These are phyloP conservation scores for Globisporangium perplexum DNA, from an alignment of 352 stramenopile genomes.

Conservation along the genomic window DNA sequence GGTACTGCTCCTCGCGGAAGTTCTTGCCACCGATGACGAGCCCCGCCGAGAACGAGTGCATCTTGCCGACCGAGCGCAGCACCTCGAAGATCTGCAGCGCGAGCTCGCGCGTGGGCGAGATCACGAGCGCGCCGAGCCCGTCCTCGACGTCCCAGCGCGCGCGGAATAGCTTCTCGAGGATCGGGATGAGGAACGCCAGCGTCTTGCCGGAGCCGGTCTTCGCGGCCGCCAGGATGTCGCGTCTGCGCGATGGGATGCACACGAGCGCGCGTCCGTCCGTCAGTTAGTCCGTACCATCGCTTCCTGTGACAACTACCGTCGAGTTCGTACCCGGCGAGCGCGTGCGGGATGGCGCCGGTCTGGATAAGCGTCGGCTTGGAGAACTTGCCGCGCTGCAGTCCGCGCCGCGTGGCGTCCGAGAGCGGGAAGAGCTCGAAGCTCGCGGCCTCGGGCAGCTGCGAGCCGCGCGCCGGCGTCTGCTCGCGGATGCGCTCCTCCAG, in stretches of 20 bases:
- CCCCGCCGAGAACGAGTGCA: conserved; percentile 95
- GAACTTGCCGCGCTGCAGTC: conserved; percentile 74
- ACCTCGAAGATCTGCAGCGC: conserved; percentile 99
- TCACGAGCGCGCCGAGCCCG: conserved; percentile 94
- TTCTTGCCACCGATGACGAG: conserved; percentile 97
- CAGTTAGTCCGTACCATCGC: no score
- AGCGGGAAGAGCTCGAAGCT: conserved; percentile 85
- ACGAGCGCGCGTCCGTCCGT: background rate
- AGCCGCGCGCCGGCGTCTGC: conserved; percentile 70
- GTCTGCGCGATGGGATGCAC: conserved; percentile 12
- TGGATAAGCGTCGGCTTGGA: conserved; percentile 88
- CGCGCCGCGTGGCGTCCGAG: conserved; percentile 70
- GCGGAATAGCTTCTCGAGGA: conserved; percentile 89
- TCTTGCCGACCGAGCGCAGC: conserved; percentile 92
- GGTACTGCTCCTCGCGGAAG: conserved; percentile 92
- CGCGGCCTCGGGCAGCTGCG: conserved; percentile 63
- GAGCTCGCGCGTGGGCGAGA: conserved; percentile 98
- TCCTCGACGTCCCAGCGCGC: conserved; percentile 87
- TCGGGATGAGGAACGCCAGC: conserved; percentile 86
- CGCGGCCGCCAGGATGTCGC: conserved; percentile 89
- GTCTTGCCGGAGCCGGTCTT: conserved; percentile 95
- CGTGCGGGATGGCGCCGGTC: conserved; percentile 81
- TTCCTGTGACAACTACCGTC: background rate
- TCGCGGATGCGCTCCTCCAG: conserved; percentile 59
- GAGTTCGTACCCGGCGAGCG: conserved; percentile 62